Base-by-base conservation (phyloP, 345 rosid genomes). In the Sisymbrium altissimum region DNA sequence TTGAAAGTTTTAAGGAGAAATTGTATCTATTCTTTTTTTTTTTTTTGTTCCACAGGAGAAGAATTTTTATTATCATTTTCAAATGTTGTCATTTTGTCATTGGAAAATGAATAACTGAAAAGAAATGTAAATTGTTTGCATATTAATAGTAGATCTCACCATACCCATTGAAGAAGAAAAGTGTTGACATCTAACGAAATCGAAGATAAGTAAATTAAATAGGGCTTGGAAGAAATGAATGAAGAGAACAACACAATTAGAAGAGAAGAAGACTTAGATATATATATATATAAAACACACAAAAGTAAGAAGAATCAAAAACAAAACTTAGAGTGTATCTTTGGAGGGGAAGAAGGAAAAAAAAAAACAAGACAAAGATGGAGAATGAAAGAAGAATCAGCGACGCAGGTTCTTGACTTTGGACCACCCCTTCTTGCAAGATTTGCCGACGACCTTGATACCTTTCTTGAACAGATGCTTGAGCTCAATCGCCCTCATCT, bases 391-490 rank as follows among this genome's bases (percentile, higher is more conserved):
- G 23, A 41, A 39, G 18, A n/a, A 73, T 81, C 81, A 86, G 66
- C 89, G 84, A 67, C 83, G 88, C 62, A 87, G 75, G 61, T 85
- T 80, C 84, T 88, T 94, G 73, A 94, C 90, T 78, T 91, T 94
- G 77, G 39, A 29, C 97, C 96, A 94, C 1, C 98, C 98, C 77
- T 91, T 91, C 86, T 88, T 94, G 83, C 95, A 86, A 38, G 94
- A 86, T 3, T 83, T 84, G 9, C 89, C 84, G 33, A 94, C 88
- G 44, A 89, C 80, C 89, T 81, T 94, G 44, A 89, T 79, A 0
- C 99, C 87, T 70, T 85, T 91, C 84, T 87, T 81, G 74, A 91
- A 77, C 0, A 88, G 62, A 53, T 70, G 57, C 81, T 81, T 87
- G 49, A 94, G 88, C 81, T 79, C 93, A 49, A 36, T 67, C 18